Evolutionary conservation across 2,329 filamentous ascomycete species (phyloP), one percentile per base, ranked within the genome.

Genomic region (Colletotrichum salicis): DNA sequence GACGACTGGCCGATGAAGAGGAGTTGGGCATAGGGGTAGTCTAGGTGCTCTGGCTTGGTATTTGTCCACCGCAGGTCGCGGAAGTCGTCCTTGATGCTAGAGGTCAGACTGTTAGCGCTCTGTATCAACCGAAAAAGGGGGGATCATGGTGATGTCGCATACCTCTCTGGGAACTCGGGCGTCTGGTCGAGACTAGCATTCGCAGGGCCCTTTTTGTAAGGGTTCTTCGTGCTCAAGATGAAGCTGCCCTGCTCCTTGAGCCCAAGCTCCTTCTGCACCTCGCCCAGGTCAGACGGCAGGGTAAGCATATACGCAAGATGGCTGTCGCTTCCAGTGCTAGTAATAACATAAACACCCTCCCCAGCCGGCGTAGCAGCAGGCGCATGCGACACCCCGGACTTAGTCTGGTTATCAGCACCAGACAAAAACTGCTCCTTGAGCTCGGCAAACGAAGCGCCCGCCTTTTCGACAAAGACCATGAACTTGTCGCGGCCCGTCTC

Each of bases 261-360:
- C 0, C 95, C 94, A 13, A 97, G 86, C 68, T 94, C 91, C 51
- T 89, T 85, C 80, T 97, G 94, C 0, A 96, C 86, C 61, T 94
- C 89, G 1, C 91, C 92, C 1, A 93, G 79, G 70, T 93, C 84
- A 3, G 87, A 83, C 0, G 94, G 94, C 33, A 96, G 86, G 0
- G 94, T 97, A 59, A 95, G 83, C 70, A 95, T 88, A 77, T 97
- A 97, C 0, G 88, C 93, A 10, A 98, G 85, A 76, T 97, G 94
- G 2, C 91, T 93, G 59, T 92, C 89, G 0, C 91, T 85, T 1
- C 90, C 90, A 0, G 92, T 94, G 2, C 88, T 90, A 0, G 92
- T 94, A 64, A 97, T 91, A 0, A 92, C 92, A 76, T 97, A 97
- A 0, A 97, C 90, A 0, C 95, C 95, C 79, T 97, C 94, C 0